Evolutionary conservation across 805 yeast species (phyloP).

Genomic region (Debaryomyces maramus): DNA sequence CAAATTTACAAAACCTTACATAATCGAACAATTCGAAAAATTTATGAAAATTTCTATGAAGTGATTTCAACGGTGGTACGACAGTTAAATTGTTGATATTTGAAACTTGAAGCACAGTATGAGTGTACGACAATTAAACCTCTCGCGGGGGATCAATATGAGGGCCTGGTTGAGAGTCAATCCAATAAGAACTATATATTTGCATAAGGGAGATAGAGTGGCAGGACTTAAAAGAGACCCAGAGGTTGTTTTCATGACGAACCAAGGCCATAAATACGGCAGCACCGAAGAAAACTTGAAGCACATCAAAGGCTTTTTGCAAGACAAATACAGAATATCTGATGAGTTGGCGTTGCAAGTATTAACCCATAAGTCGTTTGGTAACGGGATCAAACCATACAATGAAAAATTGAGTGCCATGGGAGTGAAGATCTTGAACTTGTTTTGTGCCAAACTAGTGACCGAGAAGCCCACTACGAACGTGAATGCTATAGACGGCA

Average conservation of each 20-base stretch:
- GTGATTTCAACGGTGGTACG: too few species aligned
- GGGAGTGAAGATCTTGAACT: conserved; percentile 64
- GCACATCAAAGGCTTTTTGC: conserved; percentile 49
- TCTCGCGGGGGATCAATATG: background rate
- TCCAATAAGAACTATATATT: conserved; percentile 28
- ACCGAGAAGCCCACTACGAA: conserved; percentile 25
- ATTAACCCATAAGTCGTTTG: conserved; percentile 91
- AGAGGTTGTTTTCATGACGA: conserved; percentile 41
- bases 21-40: background rate
- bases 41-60: conserved; percentile 1
- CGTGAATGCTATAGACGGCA: conserved; percentile 43
- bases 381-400: conserved; percentile 85
- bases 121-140: conserved; percentile 14
- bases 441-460: conserved; percentile 46
- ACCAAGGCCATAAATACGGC: conserved; percentile 50
- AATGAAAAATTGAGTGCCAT: conserved; percentile 79
- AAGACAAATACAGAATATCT: conserved; percentile 50
- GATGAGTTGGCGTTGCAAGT: conserved; percentile 72
- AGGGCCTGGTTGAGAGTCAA: conserved; percentile 5
- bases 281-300: conserved; percentile 47
- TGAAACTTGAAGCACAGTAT: conserved; percentile 4
- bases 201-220: conserved; percentile 56
- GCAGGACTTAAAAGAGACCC: conserved; percentile 75
- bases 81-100: background rate
- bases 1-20: background rate